Conservation (phyloP, 1,284 basidiomycete genomes). For the Irpex sp. region DNA sequence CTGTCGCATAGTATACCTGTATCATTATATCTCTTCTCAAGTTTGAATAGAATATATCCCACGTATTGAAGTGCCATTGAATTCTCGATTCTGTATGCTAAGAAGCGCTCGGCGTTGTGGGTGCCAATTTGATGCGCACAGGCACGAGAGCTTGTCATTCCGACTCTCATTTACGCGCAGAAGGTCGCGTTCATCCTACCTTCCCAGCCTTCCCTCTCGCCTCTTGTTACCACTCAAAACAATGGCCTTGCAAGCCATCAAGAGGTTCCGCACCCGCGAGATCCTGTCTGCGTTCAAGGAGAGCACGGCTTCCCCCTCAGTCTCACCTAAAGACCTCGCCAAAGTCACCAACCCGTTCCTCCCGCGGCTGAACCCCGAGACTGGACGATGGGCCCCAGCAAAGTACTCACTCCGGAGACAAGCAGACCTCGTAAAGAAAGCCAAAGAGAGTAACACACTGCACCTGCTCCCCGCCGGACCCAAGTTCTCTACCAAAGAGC, state of each 20-base stretch:
- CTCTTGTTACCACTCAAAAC: not conserved
- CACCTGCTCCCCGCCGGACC: constrained; percentile 63
- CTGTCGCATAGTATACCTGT: not conserved
- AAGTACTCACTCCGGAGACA: constrained; percentile 71
- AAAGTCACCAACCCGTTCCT: constrained; percentile 61
- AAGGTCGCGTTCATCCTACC: not conserved
- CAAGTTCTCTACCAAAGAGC: constrained; percentile 35
- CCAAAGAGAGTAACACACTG: constrained; percentile 47
- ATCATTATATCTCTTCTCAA: not conserved
- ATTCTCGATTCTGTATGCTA: not conserved
- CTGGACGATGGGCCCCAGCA: constrained; percentile 64
- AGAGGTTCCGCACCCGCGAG: constrained; percentile 28
- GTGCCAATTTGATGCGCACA: not conserved
- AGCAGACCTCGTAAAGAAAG: constrained; percentile 72
- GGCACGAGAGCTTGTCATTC: not conserved
- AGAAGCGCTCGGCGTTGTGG: not conserved
- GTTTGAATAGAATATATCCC: not conserved
- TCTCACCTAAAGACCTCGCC: constrained; percentile 1
- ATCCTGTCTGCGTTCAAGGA: constrained; percentile 16
- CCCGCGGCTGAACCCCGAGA: constrained; percentile 52
- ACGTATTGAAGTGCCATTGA: not conserved
- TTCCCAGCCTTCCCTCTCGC: no score
- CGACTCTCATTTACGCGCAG: not conserved
- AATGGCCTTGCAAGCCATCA: constrained; percentile 25
- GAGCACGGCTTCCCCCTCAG: constrained; percentile 1